Conservation (phyloP, 805 yeast species). For the Candida ovalis region DNA sequence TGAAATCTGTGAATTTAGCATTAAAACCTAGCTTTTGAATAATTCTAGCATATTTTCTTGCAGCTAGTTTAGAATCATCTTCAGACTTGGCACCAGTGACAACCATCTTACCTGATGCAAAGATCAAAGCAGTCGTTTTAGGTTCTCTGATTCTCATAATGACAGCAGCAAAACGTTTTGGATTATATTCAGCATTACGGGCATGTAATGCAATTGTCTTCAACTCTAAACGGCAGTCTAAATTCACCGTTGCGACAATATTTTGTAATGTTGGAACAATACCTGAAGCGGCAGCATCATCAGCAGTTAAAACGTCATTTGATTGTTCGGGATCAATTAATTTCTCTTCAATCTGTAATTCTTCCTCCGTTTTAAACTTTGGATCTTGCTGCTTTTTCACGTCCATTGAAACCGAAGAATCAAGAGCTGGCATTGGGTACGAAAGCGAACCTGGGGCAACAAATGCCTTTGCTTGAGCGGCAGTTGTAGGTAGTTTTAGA, state of each 20-base stretch:
- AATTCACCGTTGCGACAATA: conserved; percentile 95
- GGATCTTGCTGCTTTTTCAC: conserved; percentile 18
- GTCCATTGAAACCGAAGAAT: conserved; percentile 7
- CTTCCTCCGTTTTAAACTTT: conserved; percentile 2
- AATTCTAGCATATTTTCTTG: conserved; percentile 96
- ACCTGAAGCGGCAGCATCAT: conserved; percentile 82
- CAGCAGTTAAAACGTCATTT: conserved; percentile 32
- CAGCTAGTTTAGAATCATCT: conserved; percentile 96
- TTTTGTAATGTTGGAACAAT: conserved; percentile 94
- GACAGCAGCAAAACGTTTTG: conserved; percentile 98
- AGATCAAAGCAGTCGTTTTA: conserved; percentile 94
- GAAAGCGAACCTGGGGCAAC: conserved; percentile 63
- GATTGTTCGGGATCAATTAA: conserved; percentile 14
- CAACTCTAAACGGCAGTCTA: conserved; percentile 92
- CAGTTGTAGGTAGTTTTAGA: conserved; percentile 70
- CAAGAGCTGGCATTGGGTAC: conserved; percentile 49
- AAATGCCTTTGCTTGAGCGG: conserved; percentile 71
- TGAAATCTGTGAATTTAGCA: conserved; percentile 96
- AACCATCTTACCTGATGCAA: conserved; percentile 99
- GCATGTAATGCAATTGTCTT: conserved; percentile 98
- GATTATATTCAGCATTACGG: conserved; percentile 98
- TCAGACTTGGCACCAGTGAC: conserved; percentile 99
- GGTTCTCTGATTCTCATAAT: conserved; percentile 99
- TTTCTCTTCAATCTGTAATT: conserved; percentile 2
- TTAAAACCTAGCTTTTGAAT: conserved; percentile 97